phyloP scores from a whole-genome alignment of 1,284 basidiomycete species.

The Cystobasidium pallidum region DNA sequence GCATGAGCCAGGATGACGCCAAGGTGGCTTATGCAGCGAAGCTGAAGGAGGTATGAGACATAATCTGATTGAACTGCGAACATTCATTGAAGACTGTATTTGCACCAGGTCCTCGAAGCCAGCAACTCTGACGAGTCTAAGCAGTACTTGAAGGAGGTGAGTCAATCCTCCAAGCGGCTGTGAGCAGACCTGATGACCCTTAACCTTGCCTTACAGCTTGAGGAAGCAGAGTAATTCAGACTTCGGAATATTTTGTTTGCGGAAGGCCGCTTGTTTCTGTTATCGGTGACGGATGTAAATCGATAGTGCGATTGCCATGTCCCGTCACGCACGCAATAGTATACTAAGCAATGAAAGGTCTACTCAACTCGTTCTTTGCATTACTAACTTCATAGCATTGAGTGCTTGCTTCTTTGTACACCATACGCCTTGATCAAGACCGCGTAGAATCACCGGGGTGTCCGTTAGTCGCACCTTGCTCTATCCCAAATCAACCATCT shows the following conservation, averaged over 20 bases:
- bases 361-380: too few relatives aligned
- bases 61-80: too few relatives aligned
- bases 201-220: slow-evolving; percentile 15
- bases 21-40: slow-evolving; percentile 71
- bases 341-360: too few relatives aligned
- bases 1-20: slow-evolving; percentile 72
- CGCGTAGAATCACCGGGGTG: background rate
- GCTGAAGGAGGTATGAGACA: slow-evolving; percentile 70
- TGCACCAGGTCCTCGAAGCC: slow-evolving; percentile 47
- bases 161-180: background rate
- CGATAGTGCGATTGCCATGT: too few relatives aligned
- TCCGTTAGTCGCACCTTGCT: background rate
- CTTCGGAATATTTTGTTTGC: background rate
- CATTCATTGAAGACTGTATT: background rate
- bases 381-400: too few relatives aligned
- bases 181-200: background rate
- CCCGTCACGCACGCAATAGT: too few relatives aligned
- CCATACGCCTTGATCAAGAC: slow-evolving; percentile 6
- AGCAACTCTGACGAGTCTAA: slow-evolving; percentile 45
- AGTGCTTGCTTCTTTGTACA: too few relatives aligned
- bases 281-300: too few relatives aligned
- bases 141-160: slow-evolving; percentile 49
- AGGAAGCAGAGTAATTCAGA: slow-evolving; percentile 10
- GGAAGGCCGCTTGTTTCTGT: background rate
- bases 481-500: background rate